These are phyloP conservation scores for Phaseolus lunatus DNA, from an alignment of 306 rosid genomes.

Conservation along the genomic window DNA sequence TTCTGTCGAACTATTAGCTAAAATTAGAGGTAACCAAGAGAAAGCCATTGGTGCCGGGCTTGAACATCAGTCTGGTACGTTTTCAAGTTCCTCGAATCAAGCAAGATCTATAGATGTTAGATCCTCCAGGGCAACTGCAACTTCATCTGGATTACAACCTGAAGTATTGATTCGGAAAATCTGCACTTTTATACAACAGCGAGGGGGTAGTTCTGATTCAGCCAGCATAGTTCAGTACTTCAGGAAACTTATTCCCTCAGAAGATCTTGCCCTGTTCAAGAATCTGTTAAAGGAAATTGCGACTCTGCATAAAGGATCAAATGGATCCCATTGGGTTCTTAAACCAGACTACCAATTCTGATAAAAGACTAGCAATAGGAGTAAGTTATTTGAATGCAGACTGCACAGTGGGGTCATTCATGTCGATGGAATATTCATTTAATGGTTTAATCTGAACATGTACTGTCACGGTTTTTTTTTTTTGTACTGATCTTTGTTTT, in stretches of 20 bases:
- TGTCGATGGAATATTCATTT: slow-evolving; percentile 1
- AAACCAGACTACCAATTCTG: slow-evolving; percentile 79
- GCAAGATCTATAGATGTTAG: slow-evolving; percentile 54
- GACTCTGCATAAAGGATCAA: slow-evolving; percentile 62
- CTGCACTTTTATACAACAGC: slow-evolving; percentile 81
- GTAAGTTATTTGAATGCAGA: slow-evolving; percentile 35
- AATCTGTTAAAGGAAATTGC: slow-evolving; percentile 95
- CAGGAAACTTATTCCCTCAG: slow-evolving; percentile 75
- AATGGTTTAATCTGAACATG: slow-evolving; percentile 16
- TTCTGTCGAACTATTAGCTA: slow-evolving; percentile 77
- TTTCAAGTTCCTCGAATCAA: slow-evolving; percentile 52
- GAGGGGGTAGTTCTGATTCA: slow-evolving; percentile 75
- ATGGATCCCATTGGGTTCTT: slow-evolving; percentile 80
- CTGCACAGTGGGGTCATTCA: slow-evolving; percentile 17
- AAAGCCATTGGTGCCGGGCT: slow-evolving; percentile 75
- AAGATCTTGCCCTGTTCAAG: slow-evolving; percentile 90
- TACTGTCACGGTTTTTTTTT: slow-evolving; percentile 17
- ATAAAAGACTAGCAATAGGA: slow-evolving; percentile 60
- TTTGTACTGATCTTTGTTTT: not conserved
- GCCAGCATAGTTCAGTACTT: slow-evolving; percentile 83
- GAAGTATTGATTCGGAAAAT: slow-evolving; percentile 84
- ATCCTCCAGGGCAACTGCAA: slow-evolving; percentile 61
- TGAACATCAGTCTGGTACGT: slow-evolving; percentile 58
- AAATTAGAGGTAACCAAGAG: slow-evolving; percentile 77
- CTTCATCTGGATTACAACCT: slow-evolving; percentile 66